These are phyloP conservation scores for Glycyrrhiza uralensis DNA, from an alignment of 306 rosid species.

Conservation along the genomic window DNA sequence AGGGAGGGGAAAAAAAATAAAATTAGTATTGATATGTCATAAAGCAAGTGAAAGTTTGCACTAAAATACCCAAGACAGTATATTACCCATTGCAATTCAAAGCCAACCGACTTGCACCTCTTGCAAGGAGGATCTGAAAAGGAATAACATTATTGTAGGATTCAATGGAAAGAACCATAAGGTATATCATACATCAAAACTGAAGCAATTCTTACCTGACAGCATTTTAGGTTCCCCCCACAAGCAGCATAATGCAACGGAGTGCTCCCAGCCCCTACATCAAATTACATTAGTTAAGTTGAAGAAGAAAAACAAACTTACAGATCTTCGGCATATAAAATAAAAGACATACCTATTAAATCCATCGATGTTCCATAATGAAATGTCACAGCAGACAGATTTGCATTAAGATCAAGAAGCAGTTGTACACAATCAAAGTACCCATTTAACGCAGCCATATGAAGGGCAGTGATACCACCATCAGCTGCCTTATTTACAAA, in stretches of 20 bases:
- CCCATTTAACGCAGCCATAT: slow-evolving; percentile 88
- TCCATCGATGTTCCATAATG: slow-evolving; percentile 96
- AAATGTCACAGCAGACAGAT: slow-evolving; percentile 66
- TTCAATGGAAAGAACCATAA: slow-evolving; percentile 21
- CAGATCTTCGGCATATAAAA: background rate
- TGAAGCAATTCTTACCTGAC: slow-evolving; percentile 70
- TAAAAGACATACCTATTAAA: slow-evolving; percentile 65
- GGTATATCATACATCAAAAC: background rate
- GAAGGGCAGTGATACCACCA: slow-evolving; percentile 93
- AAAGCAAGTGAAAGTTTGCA: background rate
- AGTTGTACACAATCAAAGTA: slow-evolving; percentile 86
- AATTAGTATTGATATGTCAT: background rate
- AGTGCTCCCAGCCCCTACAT: slow-evolving; percentile 92
- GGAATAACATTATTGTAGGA: slow-evolving; percentile 22
- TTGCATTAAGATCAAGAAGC: slow-evolving; percentile 84
- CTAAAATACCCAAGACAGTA: background rate
- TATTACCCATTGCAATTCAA: slow-evolving; percentile 95
- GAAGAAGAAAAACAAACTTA: slow-evolving; percentile 4
- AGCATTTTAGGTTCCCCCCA: slow-evolving; percentile 96
- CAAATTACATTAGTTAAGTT: slow-evolving; percentile 12
- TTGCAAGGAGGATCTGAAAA: slow-evolving; percentile 78
- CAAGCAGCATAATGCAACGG: slow-evolving; percentile 97
- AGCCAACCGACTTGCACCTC: slow-evolving; percentile 77
- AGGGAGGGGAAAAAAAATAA: slow-evolving; percentile 13
- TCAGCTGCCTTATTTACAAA: slow-evolving; percentile 89